Base-by-base conservation (phyloP, 805 yeast genomes). In the Zygoascus biomembranicola region DNA sequence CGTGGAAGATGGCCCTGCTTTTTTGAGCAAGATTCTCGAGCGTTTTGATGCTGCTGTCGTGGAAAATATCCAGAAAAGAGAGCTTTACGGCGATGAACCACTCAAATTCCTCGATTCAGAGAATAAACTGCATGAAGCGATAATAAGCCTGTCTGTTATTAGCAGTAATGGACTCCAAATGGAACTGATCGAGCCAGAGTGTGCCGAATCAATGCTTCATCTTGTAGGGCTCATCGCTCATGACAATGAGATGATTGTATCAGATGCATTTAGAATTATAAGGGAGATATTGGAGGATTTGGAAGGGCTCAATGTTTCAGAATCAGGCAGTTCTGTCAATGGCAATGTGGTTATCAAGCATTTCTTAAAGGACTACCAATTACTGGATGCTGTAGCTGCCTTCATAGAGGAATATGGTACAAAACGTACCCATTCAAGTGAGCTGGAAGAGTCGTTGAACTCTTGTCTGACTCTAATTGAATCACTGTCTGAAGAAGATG, bases 21-120 rank as follows among this genome's bases (percentile, higher is more conserved):
- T 39, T 45, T 28, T 58, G 41, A 50, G 42, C 18, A 55, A 53
- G 43, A 49, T 47, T 2, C 51, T 59, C 5, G 54, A 45, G 47
- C 47, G 48, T 26, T 70, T 76, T 49, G 77, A 65, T 50, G 60
- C 52, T 8, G 59, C 61, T 4, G 47, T 59, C 18, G 43, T 51
- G 8, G 32, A 42, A 19, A 61, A 61, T 39, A 52, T 56, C 14
- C 59, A 55, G 35, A 52, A 51, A 35, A 54, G 65, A 8, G 55
- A 32, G 32, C 50, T 50, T 35, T 52, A 50, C 49, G 49, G 52
- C 1, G 53, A 51, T 2, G 66, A 62, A 13, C 66, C 66, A 6
- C 20, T 59, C 28, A 59, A 61, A 52, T 62, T 62, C 49, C 41
- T 62, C 49, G 59, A 52, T 14, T 61, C 65, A 1, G 66, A 62